Evolutionary conservation across 2,329 filamentous ascomycete genomes (phyloP).

Genomic region (Triangularia verruculosa): DNA sequence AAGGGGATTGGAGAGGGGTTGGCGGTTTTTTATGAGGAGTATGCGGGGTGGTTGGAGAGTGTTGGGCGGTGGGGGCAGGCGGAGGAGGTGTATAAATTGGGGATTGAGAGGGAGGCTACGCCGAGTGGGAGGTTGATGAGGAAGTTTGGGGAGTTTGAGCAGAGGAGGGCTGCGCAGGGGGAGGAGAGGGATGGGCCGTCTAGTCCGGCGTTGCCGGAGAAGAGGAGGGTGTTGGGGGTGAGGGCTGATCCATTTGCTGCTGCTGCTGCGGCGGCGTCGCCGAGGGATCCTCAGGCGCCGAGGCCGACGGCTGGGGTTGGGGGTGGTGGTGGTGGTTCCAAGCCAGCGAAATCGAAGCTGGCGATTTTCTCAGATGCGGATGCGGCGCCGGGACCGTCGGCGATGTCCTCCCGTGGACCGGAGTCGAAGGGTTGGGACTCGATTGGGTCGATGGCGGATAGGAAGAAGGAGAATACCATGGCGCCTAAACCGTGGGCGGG

Average conservation of each 20-base stretch:
- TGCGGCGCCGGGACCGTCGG: conserved; percentile 52
- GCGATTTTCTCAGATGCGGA: conserved; percentile 84
- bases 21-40: conserved; percentile 95
- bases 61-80: conserved; percentile 84
- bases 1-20: conserved; percentile 80
- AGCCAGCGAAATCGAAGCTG: conserved; percentile 75
- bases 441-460: conserved; percentile 79
- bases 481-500: conserved; percentile 89
- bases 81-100: conserved; percentile 88
- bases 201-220: conserved; percentile 80
- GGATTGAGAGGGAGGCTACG: conserved; percentile 82
- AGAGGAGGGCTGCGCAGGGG: conserved; percentile 55
- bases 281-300: conserved; percentile 62
- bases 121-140: conserved; percentile 77
- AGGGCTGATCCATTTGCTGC: conserved; percentile 80
- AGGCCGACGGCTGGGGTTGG: conserved; percentile 46
- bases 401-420: conserved; percentile 50
- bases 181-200: conserved; percentile 58
- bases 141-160: conserved; percentile 90
- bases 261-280: conserved; percentile 43
- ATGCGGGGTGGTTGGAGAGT: conserved; percentile 86
- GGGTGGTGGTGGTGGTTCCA: conserved; percentile 48
- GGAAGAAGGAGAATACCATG: conserved; percentile 89
- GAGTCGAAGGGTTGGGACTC: conserved; percentile 80
- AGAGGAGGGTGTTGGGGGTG: conserved; percentile 77